Base-by-base conservation (phyloP, 768 basidiomycete genomes). In the Termitomyces sp. region DNA sequence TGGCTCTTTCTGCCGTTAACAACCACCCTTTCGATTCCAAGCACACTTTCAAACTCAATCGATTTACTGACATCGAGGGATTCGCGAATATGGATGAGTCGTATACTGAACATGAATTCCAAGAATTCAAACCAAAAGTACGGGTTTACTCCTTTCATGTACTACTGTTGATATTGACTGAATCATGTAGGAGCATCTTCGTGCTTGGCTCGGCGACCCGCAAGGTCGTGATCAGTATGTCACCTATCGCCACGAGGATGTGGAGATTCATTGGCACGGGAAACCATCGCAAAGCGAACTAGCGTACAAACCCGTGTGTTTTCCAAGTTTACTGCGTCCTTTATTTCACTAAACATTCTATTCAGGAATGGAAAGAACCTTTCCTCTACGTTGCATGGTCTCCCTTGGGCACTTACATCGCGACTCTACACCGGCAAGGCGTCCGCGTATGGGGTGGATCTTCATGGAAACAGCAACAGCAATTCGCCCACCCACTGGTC, bases 151-250 rank as follows among this genome's bases (percentile, higher is more conserved):
- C 25, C 15, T 45, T 29, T 22, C 6, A 27, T 0, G n/a, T n/a
- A 13, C 7, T 27, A 38, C 3, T 32, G 18, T 23, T 15, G 2
- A 35, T 46, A 22, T 40, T 50, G 20, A 57, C 36, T 49, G 48
- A 29, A 31, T 56, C 54, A 54, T 55, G 18, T 60, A 98, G 94
- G 97, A 98, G 68, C 95, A 99, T 74, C 81, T 98, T 57, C 84
- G 92, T 44, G 89, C 91, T 50, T 99, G 96, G 95, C 81, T 98
- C 50, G 91, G 86, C 23, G 97, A 99, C 72, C 77, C 84, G 22
- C 86, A 88, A 70, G 94, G 94, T 33, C 88, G 96, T 57, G 97
- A 99, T 70, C 97, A 99, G 68, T 94, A 94, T 75, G 87, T 92
- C 53, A 94, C 92, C 36, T 94, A 96, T 70, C 85, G 92, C 36